Conservation (phyloP, 257 asterid species). For the Solanum tacnaense region DNA sequence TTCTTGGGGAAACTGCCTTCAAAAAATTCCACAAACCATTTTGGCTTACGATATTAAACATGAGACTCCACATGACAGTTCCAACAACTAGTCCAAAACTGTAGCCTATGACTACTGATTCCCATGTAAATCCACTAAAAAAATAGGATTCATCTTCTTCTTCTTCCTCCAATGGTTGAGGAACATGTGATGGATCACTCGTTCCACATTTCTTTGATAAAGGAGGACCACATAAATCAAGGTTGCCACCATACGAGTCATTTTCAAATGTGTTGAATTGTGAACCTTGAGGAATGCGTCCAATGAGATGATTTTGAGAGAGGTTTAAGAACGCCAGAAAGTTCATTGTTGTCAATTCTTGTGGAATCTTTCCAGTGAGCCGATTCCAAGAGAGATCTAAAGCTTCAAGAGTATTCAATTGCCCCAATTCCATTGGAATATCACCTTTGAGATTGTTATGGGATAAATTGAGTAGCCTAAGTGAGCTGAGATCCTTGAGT, state of each 20-base stretch:
- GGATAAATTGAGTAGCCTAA: neutral
- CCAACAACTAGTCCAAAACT: neutral
- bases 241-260: too few species aligned
- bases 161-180: rapidly evolving
- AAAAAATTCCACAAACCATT: neutral
- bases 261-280: neutral
- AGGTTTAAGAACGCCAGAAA: neutral
- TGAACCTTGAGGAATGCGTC: neutral
- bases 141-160: rapidly evolving
- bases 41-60: neutral
- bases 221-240: too few species aligned
- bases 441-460: neutral
- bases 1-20: neutral
- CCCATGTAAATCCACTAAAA: neutral
- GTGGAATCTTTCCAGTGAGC: neutral
- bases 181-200: too few species aligned
- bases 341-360: neutral
- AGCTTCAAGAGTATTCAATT: neutral
- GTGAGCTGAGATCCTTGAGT: neutral
- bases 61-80: neutral
- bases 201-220: too few species aligned
- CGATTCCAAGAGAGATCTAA: neutral
- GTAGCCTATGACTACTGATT: neutral
- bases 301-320: neutral
- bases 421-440: neutral